Evolutionary conservation across 805 yeast species (phyloP).

Genomic region (Candida alai): DNA sequence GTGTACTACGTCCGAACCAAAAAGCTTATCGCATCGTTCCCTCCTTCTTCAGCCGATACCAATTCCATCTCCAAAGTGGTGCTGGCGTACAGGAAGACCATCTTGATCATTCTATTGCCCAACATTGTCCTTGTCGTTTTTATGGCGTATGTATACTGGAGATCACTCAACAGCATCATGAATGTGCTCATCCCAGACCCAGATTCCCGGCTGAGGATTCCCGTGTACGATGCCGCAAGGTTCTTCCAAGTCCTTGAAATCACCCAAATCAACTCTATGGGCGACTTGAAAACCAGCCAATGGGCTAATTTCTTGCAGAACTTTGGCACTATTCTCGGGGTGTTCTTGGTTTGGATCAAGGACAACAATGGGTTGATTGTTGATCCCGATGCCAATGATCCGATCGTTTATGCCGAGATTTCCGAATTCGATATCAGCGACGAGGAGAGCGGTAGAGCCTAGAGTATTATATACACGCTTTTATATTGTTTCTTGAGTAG

Average conservation of each 20-base stretch:
- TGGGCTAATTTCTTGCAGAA: slow-evolving; percentile 12
- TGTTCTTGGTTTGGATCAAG: slow-evolving; percentile 28
- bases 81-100: slow-evolving; percentile 23
- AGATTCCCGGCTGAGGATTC: too few relatives aligned
- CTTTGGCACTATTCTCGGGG: slow-evolving; percentile 12
- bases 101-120: slow-evolving; percentile 23
- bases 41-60: slow-evolving; percentile 19
- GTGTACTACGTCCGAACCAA: slow-evolving; percentile 24
- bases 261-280: neutral
- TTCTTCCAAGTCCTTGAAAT: slow-evolving; percentile 1
- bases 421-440: slow-evolving; percentile 16
- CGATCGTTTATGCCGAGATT: slow-evolving; percentile 12
- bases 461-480: neutral
- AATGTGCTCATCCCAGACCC: neutral
- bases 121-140: too few relatives aligned
- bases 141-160: too few relatives aligned
- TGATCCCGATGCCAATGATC: slow-evolving; percentile 15
- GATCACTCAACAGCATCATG: too few relatives aligned
- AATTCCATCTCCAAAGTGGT: slow-evolving; percentile 16
- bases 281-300: too few relatives aligned
- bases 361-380: slow-evolving; percentile 26
- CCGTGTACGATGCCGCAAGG: neutral
- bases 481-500: too few relatives aligned
- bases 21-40: slow-evolving; percentile 23
- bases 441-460: slow-evolving; percentile 10